Percentiles rank a stretch among this genome's conserved stretches.
Conservation (phyloP, 1,284 basidiomycete species). For the Polyporus tsugae region DNA sequence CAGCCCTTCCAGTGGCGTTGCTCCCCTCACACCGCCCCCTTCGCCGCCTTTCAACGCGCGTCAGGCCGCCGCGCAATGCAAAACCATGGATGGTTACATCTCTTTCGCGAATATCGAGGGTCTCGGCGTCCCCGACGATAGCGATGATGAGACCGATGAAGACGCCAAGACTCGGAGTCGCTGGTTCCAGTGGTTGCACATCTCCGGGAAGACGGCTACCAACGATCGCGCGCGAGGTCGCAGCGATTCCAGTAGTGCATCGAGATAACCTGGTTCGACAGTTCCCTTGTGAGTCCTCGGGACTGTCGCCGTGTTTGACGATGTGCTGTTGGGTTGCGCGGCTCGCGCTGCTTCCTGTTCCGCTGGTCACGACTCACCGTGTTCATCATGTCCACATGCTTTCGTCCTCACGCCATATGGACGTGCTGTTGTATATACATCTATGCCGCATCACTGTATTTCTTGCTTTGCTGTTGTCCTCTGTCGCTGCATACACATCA, state of each 20-base stretch:
- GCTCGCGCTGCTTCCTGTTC: conserved; percentile 15
- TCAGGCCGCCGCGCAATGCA: conserved; percentile 63
- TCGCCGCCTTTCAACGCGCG: conserved; percentile 65
- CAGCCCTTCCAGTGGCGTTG: conserved; percentile 19
- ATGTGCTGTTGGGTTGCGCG: conserved; percentile 21
- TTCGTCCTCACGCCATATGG: conserved; percentile 2
- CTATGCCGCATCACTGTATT: conserved; percentile 21
- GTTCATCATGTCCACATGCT: conserved; percentile 13
- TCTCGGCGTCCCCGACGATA: conserved; percentile 66
- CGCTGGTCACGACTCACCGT: conserved; percentile 24
- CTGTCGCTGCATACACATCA: conserved; percentile 13
- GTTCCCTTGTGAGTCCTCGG: conserved; percentile 23
- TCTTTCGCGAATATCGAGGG: conserved; percentile 74
- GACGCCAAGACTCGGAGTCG: conserved; percentile 33
- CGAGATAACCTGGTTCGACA: conserved; percentile 27
- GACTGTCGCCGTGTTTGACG: conserved; percentile 20
- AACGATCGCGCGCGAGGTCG: conserved; percentile 28
- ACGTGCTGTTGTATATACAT: conserved; percentile 22
- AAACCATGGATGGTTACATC: conserved; percentile 69
- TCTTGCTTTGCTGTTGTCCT: conserved; percentile 28
- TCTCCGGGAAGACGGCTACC: conserved; percentile 24
- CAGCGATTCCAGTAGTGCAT: conserved; percentile 33
- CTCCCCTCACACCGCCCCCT: conserved; percentile 41
- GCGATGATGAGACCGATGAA: conserved; percentile 42
- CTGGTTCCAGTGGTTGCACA: conserved; percentile 38